Evolutionary conservation across 2,329 filamentous ascomycete genomes (phyloP).

Genomic region (Trichoderma guizhouense): DNA sequence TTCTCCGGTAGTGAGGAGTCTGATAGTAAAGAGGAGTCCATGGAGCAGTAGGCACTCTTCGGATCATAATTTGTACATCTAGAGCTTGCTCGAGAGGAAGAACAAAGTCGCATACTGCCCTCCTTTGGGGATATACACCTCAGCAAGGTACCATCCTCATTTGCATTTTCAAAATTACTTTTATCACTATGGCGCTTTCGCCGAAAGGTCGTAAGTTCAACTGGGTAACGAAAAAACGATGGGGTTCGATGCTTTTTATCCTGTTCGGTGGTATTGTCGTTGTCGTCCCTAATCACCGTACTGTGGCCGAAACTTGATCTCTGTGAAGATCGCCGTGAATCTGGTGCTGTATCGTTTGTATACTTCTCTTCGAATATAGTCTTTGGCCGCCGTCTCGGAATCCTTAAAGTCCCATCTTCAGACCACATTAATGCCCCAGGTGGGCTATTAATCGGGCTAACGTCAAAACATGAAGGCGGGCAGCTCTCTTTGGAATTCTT

Average conservation of each 20-base stretch:
- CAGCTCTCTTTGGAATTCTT: neutral
- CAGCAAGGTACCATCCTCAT: neutral
- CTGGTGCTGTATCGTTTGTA: neutral
- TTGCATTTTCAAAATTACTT: neutral
- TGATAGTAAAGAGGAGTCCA: neutral
- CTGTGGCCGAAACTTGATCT: neutral
- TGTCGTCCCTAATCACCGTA: neutral
- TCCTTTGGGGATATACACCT: neutral
- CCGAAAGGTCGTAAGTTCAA: neutral
- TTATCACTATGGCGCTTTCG: neutral
- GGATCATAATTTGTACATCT: conserved; percentile 6
- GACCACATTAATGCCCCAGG: neutral
- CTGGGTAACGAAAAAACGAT: neutral
- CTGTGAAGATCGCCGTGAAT: neutral
- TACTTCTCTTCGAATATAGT: neutral
- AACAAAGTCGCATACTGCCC: neutral
- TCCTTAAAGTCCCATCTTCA: neutral
- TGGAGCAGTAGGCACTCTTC: neutral
- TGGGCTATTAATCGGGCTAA: neutral
- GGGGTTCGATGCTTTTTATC: neutral
- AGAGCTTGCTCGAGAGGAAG: neutral
- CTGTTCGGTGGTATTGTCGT: neutral
- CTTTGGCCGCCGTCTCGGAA: conserved; percentile 10
- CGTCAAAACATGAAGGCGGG: neutral
- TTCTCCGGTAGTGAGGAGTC: neutral